Evolutionary conservation across 192 early-diverging fungal genomes (phyloP).

Genomic region (Dissophora ornata): DNA sequence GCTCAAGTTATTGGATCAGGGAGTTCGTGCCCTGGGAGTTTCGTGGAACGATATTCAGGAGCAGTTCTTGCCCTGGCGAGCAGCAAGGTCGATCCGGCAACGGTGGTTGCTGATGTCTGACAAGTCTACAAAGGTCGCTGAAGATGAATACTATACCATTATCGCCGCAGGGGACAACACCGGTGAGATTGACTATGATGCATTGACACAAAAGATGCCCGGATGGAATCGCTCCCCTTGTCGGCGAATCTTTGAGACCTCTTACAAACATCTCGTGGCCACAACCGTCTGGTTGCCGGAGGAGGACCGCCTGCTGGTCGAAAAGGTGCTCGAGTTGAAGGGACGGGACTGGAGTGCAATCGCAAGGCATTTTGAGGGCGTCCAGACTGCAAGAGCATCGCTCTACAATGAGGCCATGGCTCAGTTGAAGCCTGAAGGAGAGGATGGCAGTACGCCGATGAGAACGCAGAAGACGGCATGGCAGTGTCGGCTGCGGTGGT

Average conservation of each 20-base stretch:
- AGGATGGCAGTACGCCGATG: background rate
- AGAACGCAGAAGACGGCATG: slow-evolving; percentile 32
- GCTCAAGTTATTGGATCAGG: slow-evolving; percentile 36
- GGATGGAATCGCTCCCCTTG: slow-evolving; percentile 40
- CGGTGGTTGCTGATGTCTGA: slow-evolving; percentile 39
- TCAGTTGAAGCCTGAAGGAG: background rate
- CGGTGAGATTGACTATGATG: slow-evolving; percentile 13
- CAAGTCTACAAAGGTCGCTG: slow-evolving; percentile 17
- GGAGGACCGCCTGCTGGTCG: slow-evolving; percentile 17
- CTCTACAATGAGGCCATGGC: slow-evolving; percentile 1
- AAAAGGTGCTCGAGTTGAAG: slow-evolving; percentile 6
- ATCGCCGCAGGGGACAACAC: slow-evolving; percentile 5
- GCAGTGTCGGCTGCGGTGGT: slow-evolving; percentile 44
- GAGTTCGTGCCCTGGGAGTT: slow-evolving; percentile 21
- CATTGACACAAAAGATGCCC: slow-evolving; percentile 9
- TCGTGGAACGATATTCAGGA: slow-evolving; percentile 21
- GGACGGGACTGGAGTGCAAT: slow-evolving; percentile 34
- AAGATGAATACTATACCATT: slow-evolving; percentile 42
- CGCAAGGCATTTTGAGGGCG: slow-evolving; percentile 30
- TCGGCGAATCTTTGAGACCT: slow-evolving; percentile 33
- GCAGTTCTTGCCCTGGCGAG: slow-evolving; percentile 28
- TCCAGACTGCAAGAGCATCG: slow-evolving; percentile 30
- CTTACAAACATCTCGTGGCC: slow-evolving; percentile 24
- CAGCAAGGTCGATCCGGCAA: slow-evolving; percentile 24
- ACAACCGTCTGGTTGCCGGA: slow-evolving; percentile 31